A percentile compares a stretch with the other conserved stretches of the same genome.
These are phyloP conservation scores for Medicago arabica DNA, from an alignment of 306 rosid genomes.

Conservation along the genomic window DNA sequence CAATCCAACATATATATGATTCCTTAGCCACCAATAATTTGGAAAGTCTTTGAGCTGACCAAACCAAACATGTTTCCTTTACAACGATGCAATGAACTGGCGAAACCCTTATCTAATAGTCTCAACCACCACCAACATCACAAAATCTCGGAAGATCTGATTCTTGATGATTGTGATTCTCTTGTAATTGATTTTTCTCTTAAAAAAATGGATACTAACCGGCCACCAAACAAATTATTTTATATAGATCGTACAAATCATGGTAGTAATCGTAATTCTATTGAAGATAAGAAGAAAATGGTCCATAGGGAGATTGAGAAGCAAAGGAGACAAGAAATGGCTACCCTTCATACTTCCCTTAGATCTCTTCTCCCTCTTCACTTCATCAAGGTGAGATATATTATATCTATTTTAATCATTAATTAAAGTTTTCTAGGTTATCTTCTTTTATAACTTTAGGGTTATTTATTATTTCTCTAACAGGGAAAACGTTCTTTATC, in stretches of 20 bases:
- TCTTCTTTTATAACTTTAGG: not conserved
- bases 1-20: not conserved
- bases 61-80: constrained; percentile 62
- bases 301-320: constrained; percentile 70
- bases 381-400: constrained; percentile 51
- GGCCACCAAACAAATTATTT: constrained; percentile 3
- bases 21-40: constrained; percentile 24
- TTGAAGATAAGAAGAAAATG: constrained; percentile 47
- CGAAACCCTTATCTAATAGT: constrained; percentile 54
- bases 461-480: not conserved
- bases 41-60: constrained; percentile 33
- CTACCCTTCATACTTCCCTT: constrained; percentile 62
- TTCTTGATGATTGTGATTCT: constrained; percentile 47
- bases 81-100: constrained; percentile 70
- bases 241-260: not conserved
- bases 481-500: constrained; percentile 83
- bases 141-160: constrained; percentile 58
- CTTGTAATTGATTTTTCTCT: constrained; percentile 24
- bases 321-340: constrained; percentile 79
- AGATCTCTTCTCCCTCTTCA: constrained; percentile 65
- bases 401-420: not conserved
- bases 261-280: not conserved
- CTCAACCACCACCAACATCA: constrained; percentile 50
- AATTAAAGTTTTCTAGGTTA: not conserved
- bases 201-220: constrained; percentile 5